phyloP scores from a whole-genome alignment of 345 rosid genomes.

The Hibiscus syriacus region DNA sequence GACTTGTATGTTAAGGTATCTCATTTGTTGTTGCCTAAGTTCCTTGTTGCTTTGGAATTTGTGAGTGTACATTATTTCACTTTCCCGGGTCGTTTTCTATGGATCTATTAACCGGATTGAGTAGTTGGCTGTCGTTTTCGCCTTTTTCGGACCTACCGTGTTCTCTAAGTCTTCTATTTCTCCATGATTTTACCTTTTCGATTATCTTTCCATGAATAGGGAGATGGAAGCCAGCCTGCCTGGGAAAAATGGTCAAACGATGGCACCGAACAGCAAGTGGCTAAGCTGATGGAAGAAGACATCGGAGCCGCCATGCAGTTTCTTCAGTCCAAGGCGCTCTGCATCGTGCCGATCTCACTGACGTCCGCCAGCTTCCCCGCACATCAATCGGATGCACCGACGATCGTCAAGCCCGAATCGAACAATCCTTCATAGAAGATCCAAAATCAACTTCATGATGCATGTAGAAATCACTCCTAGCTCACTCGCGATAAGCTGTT shows the following conservation, averaged over 20 bases:
- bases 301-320: conserved; percentile 76
- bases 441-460: not conserved
- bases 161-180: not conserved
- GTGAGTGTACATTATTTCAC: not conserved
- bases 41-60: not conserved
- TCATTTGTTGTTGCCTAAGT: not conserved
- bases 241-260: conserved; percentile 76
- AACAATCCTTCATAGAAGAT: conserved; percentile 29
- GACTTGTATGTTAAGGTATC: not conserved
- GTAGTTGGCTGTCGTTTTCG: conserved; percentile 11
- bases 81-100: not conserved
- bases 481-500: not conserved
- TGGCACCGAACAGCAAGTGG: conserved; percentile 63
- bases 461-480: not conserved
- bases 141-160: conserved; percentile 4
- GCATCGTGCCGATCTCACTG: conserved; percentile 68
- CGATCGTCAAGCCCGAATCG: conserved; percentile 44
- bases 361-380: conserved; percentile 56
- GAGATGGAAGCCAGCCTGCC: conserved; percentile 39
- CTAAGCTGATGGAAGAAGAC: conserved; percentile 78
- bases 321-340: conserved; percentile 71
- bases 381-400: conserved; percentile 31
- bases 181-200: not conserved
- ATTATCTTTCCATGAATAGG: conserved; percentile 23
- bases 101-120: not conserved